Evolutionary conservation across 805 yeast species (phyloP), one percentile per base, ranked within the genome.

Genomic region (Diddensiella caesifluorescens): DNA sequence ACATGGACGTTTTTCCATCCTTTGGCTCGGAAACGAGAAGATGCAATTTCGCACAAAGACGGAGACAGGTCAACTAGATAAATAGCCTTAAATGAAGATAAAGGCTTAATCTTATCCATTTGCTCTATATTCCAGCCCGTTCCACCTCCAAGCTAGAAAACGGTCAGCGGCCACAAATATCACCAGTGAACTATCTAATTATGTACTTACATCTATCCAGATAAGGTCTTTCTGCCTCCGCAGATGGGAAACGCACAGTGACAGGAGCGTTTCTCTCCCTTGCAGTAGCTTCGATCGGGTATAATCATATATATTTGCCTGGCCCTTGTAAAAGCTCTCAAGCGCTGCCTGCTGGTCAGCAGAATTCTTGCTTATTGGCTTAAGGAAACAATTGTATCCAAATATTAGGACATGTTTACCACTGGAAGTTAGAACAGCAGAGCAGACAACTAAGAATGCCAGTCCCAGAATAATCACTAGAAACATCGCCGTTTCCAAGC

Each of bases 121-220:
- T 73, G 70, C 61, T 84, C 92, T 53, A 84, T 80, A 63, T 84
- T 84, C 61, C 78, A 70, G 36, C 94, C 95, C 4, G 95, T 84
- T 19, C 95, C 95, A 23, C 94, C 94, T 38, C 94, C 95, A 55
- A 85, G 28, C 32, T 29, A 13, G 7, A 19, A 9, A 29, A n/a
- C 15, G 32, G 6, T 7, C 15, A 9, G 16, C 7, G n/a, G n/a
- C n/a, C n/a, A n/a, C n/a, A n/a, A n/a, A n/a, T n/a, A n/a, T n/a
- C n/a, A n/a, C n/a, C n/a, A n/a, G n/a, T n/a, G n/a, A n/a, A n/a
- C n/a, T n/a, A n/a, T n/a, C n/a, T n/a, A 74, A n/a, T n/a, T n/a
- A n/a, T n/a, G n/a, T 6, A 29, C 32, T 7, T 29, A 29, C 32
- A 34, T 57, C 62, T 25, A 57, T 51, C 62, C 62, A 57, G 22